These are phyloP conservation scores for Aspergillus sclerotiicarbonarius DNA, from an alignment of 495 filamentous ascomycete species.

Conservation along the genomic window DNA sequence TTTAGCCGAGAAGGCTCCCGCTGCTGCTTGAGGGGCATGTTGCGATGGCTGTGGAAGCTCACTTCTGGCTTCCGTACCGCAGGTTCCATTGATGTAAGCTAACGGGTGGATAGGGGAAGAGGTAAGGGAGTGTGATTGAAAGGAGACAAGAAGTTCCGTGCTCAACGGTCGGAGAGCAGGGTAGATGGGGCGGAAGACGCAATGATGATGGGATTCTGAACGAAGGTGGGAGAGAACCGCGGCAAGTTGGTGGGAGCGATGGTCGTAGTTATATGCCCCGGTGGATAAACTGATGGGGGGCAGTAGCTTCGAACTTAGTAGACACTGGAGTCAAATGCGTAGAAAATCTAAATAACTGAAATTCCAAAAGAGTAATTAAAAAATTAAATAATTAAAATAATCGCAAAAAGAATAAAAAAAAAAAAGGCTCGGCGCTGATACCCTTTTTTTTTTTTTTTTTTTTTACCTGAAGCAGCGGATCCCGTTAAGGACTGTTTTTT, in stretches of 20 bases:
- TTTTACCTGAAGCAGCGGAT: conserved; percentile 13
- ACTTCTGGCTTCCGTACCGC: conserved; percentile 23
- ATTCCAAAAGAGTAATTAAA: neutral
- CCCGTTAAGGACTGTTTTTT: conserved; percentile 10
- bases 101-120: neutral
- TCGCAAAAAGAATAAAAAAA: conserved; percentile 7
- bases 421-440: neutral
- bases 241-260: neutral
- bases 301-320: neutral
- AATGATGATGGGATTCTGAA: neutral
- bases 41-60: conserved; percentile 22
- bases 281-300: conserved; percentile 2
- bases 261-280: conserved; percentile 11
- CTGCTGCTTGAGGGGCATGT: conserved; percentile 22
- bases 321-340: neutral
- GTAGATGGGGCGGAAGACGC: conserved; percentile 1
- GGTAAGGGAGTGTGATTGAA: neutral
- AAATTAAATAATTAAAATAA: conserved; percentile 12
- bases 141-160: neutral
- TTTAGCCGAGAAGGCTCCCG: conserved; percentile 22
- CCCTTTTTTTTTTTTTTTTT: no score
- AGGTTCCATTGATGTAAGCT: conserved; percentile 21
- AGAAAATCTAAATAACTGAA: neutral
- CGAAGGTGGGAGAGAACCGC: conserved; percentile 1
- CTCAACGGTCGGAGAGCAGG: conserved; percentile 3